Conservation (phyloP, 2,329 filamentous ascomycete genomes). For the Cercospora citrullina region DNA sequence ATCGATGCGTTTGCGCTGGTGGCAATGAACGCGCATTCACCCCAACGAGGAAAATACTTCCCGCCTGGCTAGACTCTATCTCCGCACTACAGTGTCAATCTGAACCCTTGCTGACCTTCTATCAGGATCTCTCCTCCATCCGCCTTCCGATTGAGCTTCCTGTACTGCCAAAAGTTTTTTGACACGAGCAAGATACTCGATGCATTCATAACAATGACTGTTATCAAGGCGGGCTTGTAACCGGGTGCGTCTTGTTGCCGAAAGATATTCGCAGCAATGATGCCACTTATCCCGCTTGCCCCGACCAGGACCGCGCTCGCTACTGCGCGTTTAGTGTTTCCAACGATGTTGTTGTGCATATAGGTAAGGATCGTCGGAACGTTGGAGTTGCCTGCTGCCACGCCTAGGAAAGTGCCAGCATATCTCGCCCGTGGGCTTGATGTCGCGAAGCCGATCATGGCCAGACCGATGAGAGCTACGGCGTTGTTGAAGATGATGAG, state of each 20-base stretch:
- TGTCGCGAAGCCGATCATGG: neutral
- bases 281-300: neutral
- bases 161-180: neutral
- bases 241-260: neutral
- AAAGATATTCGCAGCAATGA: neutral
- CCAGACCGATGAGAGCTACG: neutral
- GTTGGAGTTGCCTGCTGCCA: neutral
- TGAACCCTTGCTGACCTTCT: constrained; percentile 33
- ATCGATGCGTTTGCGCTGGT: neutral
- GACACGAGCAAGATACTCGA: neutral
- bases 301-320: neutral
- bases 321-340: neutral
- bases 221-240: neutral
- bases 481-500: neutral
- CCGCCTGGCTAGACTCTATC: neutral
- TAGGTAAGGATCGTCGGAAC: neutral
- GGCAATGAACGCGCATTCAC: neutral
- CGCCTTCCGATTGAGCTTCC: constrained; percentile 51
- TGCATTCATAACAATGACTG: neutral
- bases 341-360: neutral
- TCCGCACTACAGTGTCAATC: constrained; percentile 25
- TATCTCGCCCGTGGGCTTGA: neutral
- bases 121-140: constrained; percentile 44
- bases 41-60: neutral
- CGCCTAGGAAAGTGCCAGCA: neutral